Percentiles rank a stretch among this genome's conserved stretches.
These are phyloP conservation scores for Verticillium klebahnii DNA, from an alignment of 2,329 filamentous ascomycete genomes.

Conservation along the genomic window DNA sequence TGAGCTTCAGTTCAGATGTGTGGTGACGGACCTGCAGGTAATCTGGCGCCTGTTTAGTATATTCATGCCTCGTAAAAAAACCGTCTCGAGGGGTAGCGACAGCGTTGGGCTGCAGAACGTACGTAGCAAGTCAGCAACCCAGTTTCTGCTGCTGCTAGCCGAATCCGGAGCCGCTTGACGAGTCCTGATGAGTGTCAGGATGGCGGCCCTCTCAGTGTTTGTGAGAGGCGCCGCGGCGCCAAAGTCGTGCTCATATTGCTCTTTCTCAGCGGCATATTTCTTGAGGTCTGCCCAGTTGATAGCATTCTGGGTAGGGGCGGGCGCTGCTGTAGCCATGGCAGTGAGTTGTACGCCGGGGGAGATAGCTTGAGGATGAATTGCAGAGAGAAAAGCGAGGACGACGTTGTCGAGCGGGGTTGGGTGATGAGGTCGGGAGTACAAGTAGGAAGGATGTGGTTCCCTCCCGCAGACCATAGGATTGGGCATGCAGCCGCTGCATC, in stretches of 20 bases:
- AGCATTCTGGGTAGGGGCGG: background rate
- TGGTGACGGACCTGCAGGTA: constrained; percentile 15
- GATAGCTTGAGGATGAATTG: background rate
- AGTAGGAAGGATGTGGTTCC: background rate
- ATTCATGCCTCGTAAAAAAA: background rate
- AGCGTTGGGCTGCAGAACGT: constrained; percentile 11
- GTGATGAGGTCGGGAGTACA: background rate
- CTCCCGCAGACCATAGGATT: too few species aligned
- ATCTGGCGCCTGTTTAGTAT: background rate
- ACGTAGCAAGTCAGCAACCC: constrained; percentile 33
- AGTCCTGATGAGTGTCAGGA: constrained; percentile 31
- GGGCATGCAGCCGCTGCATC: background rate
- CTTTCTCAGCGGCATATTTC: constrained; percentile 35
- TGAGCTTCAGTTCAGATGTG: constrained; percentile 13
- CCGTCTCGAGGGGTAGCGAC: background rate
- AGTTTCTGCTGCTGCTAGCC: constrained; percentile 26
- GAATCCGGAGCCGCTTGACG: constrained; percentile 12
- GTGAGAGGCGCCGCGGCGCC: constrained; percentile 30
- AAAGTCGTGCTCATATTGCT: constrained; percentile 24
- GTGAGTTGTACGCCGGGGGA: background rate
- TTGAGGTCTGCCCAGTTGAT: constrained; percentile 30
- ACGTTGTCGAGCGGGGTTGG: background rate
- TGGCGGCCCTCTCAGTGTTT: constrained; percentile 30
- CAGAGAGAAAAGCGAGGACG: background rate
- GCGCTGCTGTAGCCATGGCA: background rate